Evolutionary conservation across 208 protist genomes (phyloP).

Genomic region (Acanthamoeba culbertsoni): DNA sequence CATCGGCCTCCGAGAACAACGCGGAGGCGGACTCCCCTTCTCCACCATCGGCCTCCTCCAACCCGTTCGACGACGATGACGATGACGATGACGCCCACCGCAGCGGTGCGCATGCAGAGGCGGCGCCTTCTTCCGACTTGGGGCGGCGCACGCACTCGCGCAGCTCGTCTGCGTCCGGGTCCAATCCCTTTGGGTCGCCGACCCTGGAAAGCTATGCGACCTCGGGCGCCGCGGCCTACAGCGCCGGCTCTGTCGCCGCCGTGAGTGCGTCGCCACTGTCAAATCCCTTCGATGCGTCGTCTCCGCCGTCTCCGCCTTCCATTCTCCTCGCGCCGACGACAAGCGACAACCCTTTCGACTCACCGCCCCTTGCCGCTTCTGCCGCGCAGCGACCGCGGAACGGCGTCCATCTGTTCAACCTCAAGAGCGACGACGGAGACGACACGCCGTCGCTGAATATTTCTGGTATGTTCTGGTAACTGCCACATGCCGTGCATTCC

Average conservation of each 20-base stretch:
- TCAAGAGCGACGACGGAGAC: conserved; percentile 31
- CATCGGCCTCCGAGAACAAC: not conserved
- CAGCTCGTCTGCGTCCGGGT: no score
- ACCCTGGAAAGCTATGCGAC: no score
- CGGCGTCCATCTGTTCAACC: conserved; percentile 38
- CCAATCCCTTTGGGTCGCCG: not conserved
- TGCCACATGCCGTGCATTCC: not conserved
- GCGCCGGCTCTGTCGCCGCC: no score
- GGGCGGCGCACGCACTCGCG: no score
- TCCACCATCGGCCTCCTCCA: not conserved
- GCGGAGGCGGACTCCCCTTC: not conserved
- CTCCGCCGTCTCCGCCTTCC: not conserved
- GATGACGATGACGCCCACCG: not conserved
- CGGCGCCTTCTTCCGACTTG: no score
- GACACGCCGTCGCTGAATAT: conserved; percentile 35
- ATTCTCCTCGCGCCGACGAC: not conserved
- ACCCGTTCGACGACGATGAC: not conserved
- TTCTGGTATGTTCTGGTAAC: not conserved
- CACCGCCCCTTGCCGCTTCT: not conserved
- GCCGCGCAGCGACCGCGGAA: not conserved
- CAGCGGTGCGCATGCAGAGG: no score
- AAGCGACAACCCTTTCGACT: not conserved
- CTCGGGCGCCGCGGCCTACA: no score
- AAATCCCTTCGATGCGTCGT: not conserved
- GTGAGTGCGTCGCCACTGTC: no score